These are phyloP conservation scores for Solanum pennellii DNA, from an alignment of 257 asterid species.

Conservation along the genomic window DNA sequence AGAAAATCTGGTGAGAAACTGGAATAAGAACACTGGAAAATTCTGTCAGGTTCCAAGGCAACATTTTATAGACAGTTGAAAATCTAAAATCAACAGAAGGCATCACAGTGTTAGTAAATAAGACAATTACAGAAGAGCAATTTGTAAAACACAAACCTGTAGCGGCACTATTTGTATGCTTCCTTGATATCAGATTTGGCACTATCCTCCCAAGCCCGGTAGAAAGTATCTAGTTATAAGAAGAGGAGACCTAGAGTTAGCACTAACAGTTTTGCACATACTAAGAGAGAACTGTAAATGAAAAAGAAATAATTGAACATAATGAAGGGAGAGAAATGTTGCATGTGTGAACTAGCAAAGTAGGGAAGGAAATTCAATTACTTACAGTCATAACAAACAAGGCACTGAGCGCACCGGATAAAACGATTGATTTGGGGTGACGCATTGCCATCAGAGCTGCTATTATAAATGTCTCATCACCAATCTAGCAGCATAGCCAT, in stretches of 20 bases:
- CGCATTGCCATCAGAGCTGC: constrained; percentile 99
- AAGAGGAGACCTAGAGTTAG: not conserved
- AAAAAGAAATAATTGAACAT: not conserved
- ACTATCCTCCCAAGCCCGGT: constrained; percentile 98
- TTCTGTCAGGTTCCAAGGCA: not conserved
- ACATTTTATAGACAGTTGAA: not conserved
- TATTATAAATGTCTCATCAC: constrained; percentile 92
- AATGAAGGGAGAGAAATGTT: not conserved
- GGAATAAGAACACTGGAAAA: not conserved
- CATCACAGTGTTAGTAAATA: not conserved
- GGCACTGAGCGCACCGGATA: constrained; percentile 96
- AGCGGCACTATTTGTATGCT: constrained; percentile 95
- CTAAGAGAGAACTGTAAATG: not conserved
- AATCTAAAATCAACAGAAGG: not conserved
- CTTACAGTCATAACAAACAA: constrained; percentile 95
- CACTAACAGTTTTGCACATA: not conserved
- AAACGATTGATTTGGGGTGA: constrained; percentile 88
- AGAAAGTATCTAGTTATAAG: constrained; percentile 58
- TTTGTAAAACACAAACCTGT: constrained; percentile 32
- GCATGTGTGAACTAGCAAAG: not conserved
- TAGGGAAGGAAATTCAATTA: not conserved
- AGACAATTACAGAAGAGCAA: not conserved
- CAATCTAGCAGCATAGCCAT: constrained; percentile 49
- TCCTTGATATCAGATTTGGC: constrained; percentile 92
- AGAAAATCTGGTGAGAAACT: not conserved